Base-by-base conservation (phyloP, 2,329 filamentous ascomycete species). In the Fusarium torreyae region DNA sequence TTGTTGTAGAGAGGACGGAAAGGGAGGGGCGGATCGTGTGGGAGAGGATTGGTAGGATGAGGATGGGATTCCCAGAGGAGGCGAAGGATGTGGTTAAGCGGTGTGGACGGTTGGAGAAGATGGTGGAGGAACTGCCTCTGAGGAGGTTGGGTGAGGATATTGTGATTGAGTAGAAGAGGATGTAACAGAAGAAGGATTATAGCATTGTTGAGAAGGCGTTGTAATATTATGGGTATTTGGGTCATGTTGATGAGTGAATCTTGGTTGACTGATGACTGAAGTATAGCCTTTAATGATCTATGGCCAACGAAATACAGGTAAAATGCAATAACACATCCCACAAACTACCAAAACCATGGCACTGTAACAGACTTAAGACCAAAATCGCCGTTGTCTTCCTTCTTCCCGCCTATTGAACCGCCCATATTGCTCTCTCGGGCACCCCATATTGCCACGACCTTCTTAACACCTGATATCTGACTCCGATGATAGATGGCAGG, bases 31-130 rank as follows among this genome's bases (percentile, higher is more conserved):
- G 71, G 2, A 59, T 72, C 0, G 63, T 69, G 6, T 80, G 78
- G 78, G 77, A 79, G 56, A 74, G 78, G 3, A 76, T 79, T 5
- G 78, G 78, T 13, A 69, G 78, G n/a, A 77, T 78, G 66, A 68
- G 78, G 22, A 80, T 80, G 78, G 75, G 74, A 8, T 79, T 79
- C 44, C 65, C 70, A 1, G 75, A 77, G 45, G 78, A 79, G 36
- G 62, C 71, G 6, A 79, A 74, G 65, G 78, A 79, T 17, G 75
- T 79, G 20, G 54, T 77, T 24, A 72, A 66, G 36, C 55, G 74
- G 7, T 79, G 76, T 42, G 76, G 75, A 2, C 60, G 71, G 13
- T 50, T 80, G 45, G 77, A 79, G 39, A 76, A 62, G 26, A 69
- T 80, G 73, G 71, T 80, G 2, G 75, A 75, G 22, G 72, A 74